Percentiles rank a stretch among this genome's conserved stretches.
Conservation (phyloP, 768 basidiomycete genomes). For the Kwoniella heveanensis region DNA sequence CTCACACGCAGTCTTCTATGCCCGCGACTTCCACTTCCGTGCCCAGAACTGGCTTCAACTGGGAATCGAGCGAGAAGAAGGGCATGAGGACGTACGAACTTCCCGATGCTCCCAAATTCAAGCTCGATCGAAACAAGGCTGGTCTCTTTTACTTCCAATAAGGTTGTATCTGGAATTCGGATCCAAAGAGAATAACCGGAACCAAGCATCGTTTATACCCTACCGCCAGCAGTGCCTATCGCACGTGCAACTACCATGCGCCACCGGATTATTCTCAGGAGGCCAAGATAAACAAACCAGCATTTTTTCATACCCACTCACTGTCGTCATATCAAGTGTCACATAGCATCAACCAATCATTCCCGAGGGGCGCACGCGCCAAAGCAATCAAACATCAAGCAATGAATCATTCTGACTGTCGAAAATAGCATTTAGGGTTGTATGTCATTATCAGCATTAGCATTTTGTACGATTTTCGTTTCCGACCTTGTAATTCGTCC, state of each 20-base stretch:
- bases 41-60: constrained; percentile 37
- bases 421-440: not conserved
- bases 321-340: not conserved
- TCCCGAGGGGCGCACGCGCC: too few species aligned
- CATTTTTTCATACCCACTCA: not conserved
- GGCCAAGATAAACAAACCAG: not conserved
- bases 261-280: not conserved
- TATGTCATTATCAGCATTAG: not conserved
- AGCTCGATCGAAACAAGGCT: constrained; percentile 35
- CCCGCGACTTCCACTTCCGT: constrained; percentile 2
- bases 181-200: not conserved
- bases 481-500: not conserved
- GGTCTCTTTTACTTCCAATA: constrained; percentile 49
- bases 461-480: not conserved
- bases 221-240: not conserved
- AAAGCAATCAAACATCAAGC: too few species aligned
- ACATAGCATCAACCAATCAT: not conserved
- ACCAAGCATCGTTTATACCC: not conserved
- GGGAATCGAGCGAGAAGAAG: constrained; percentile 40
- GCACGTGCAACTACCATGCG: not conserved
- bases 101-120: constrained; percentile 35
- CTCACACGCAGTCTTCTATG: not conserved
- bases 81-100: constrained; percentile 46
- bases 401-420: too few species aligned
- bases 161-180: too few species aligned